Conservation (phyloP, 805 yeast genomes). For the Ogataea methylovora region DNA sequence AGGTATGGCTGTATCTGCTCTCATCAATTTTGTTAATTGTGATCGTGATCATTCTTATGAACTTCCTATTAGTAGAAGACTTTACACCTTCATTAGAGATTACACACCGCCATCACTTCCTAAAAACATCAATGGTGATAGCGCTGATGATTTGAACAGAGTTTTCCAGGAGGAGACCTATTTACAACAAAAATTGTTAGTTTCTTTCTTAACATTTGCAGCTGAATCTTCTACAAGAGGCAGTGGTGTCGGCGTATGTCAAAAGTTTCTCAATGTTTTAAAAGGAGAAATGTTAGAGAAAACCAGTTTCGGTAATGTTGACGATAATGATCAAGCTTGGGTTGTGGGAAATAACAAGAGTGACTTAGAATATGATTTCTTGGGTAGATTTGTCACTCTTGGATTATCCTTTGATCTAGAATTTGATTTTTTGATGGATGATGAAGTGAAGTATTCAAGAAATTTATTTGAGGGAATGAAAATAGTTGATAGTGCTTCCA, state of each 20-base stretch:
- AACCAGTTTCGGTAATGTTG: constrained; percentile 12
- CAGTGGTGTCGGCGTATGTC: constrained; percentile 1
- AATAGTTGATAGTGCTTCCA: constrained; percentile 25
- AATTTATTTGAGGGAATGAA: constrained; percentile 30
- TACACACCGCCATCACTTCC: constrained; percentile 43
- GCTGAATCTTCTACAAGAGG: constrained; percentile 22
- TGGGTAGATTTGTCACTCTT: constrained; percentile 28
- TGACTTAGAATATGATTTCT: constrained; percentile 11
- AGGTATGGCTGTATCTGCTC: constrained; percentile 55
- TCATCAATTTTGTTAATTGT: constrained; percentile 41
- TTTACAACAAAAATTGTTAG: constrained; percentile 58
- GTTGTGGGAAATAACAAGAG: no score
- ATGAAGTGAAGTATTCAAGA: constrained; percentile 29
- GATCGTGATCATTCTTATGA: constrained; percentile 28
- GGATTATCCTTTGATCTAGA: constrained; percentile 63
- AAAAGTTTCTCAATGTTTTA: not conserved
- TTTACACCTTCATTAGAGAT: constrained; percentile 56
- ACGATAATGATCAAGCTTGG: not conserved
- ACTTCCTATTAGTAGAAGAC: constrained; percentile 48
- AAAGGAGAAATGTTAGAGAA: constrained; percentile 3
- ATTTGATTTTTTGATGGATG: constrained; percentile 31
- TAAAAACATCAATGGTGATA: constrained; percentile 24
- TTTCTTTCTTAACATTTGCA: constrained; percentile 50
- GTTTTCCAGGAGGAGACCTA: constrained; percentile 48
- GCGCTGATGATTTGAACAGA: constrained; percentile 31